Base-by-base conservation (phyloP, 768 basidiomycete species). In the Tephrocybe rancida region DNA sequence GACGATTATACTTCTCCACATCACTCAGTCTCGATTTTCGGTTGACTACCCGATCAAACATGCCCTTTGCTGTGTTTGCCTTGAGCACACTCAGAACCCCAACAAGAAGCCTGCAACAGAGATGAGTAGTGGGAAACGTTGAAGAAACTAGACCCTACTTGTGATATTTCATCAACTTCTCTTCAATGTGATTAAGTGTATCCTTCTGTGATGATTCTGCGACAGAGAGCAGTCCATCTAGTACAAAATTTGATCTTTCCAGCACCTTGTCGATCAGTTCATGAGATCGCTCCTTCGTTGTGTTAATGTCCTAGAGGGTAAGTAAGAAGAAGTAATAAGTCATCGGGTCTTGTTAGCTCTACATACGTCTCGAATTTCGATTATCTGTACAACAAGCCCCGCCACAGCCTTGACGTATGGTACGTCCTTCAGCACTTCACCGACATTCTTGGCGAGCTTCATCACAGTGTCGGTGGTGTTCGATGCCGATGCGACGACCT, bases 171-270 rank as follows among this genome's bases (percentile, higher is more conserved):
- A 30, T 30, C 29, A 48, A 22, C 24, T n/a, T 48, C 3, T 16
- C n/a, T n/a, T 48, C 46, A 8, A 48, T 48, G 27, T 16, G 32
- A 30, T 30, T 34, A 26, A 48, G 13, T n/a, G 24, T 26, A 5
- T 48, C 21, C 18, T 18, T 32, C 24, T 18, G 27, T 37, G 44
- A 32, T 21, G 27, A 46, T 30, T 29, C n/a, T 32, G 27, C 27
- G 18, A 48, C 47, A 9, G 21, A 26, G 13, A 48, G 47, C n/a
- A 48, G 21, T n/a, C 47, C 47, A 46, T 46, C 44, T 26, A 46
- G 27, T 11, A 46, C 21, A 25, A 46, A 22, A 11, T 46, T 29
- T 14, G 27, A 46, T 32, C 44, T 46, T 8, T n/a, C 11, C 22
- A 46, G 26, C 32, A 47, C 19, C 24, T 47, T 47, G 16, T 47